Evolutionary conservation across 805 yeast species (phyloP).

Genomic region (Metschnikowia cubensis): DNA sequence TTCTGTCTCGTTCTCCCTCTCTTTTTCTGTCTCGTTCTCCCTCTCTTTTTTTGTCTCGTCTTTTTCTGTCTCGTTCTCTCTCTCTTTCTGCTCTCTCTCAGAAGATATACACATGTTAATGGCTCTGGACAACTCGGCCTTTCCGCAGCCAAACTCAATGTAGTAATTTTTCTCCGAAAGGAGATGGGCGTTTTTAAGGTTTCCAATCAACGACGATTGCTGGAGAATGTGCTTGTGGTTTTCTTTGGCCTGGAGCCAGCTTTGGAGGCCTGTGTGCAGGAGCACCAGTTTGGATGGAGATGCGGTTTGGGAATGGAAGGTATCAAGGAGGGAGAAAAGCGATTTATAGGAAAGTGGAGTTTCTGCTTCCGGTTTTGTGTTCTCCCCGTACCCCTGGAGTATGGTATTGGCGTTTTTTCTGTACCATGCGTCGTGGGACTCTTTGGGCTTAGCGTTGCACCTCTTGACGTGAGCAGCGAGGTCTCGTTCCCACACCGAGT

Average conservation of each 20-base stretch:
- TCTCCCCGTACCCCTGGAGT: not conserved
- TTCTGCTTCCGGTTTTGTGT: not conserved
- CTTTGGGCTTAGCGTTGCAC: slow-evolving; percentile 50
- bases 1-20: too few relatives aligned
- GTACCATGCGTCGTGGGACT: slow-evolving; percentile 48
- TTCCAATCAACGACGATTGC: slow-evolving; percentile 76
- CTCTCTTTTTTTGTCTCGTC: too few relatives aligned
- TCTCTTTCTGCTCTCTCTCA: slow-evolving; percentile 13
- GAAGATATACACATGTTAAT: slow-evolving; percentile 38
- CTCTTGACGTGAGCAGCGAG: slow-evolving; percentile 53
- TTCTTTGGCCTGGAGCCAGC: slow-evolving; percentile 45
- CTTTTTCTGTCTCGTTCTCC: not conserved
- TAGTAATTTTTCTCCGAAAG: slow-evolving; percentile 37
- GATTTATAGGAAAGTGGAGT: not conserved
- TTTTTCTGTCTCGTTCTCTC: not conserved
- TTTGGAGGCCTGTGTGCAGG: slow-evolving; percentile 29
- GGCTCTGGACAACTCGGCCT: slow-evolving; percentile 76
- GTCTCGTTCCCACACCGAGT: slow-evolving; percentile 62
- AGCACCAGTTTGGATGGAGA: slow-evolving; percentile 17
- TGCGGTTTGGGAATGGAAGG: slow-evolving; percentile 9
- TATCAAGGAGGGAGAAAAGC: slow-evolving; percentile 1
- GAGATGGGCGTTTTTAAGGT: slow-evolving; percentile 43
- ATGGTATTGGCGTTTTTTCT: slow-evolving; percentile 43
- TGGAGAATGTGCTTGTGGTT: slow-evolving; percentile 77
- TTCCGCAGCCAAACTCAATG: slow-evolving; percentile 88